phyloP scores from a whole-genome alignment of 1,284 basidiomycete genomes.

The Apiotrichum laibachii region DNA sequence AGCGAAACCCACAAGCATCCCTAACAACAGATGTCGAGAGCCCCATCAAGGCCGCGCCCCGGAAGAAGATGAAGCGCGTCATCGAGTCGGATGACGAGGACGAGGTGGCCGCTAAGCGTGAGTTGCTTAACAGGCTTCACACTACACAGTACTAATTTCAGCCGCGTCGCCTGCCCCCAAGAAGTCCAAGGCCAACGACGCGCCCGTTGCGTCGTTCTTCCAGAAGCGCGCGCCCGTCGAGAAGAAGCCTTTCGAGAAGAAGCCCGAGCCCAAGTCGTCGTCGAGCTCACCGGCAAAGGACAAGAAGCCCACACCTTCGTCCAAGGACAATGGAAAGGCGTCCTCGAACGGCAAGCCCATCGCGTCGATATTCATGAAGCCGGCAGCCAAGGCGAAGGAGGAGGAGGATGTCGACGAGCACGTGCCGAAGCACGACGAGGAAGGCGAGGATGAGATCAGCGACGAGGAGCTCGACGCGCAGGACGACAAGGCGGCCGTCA shows the following conservation, averaged over 20 bases:
- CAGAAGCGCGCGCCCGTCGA: slow-evolving; percentile 5
- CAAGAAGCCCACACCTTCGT: not conserved
- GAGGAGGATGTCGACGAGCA: slow-evolving; percentile 35
- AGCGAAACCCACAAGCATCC: not conserved
- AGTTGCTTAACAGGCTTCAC: not conserved
- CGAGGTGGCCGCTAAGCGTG: slow-evolving; percentile 28
- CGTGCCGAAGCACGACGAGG: slow-evolving; percentile 52
- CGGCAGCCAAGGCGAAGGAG: slow-evolving; percentile 28
- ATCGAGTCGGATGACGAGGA: slow-evolving; percentile 66
- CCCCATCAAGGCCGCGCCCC: slow-evolving; percentile 21
- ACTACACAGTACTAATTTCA: not conserved
- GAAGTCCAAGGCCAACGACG: slow-evolving; percentile 30
- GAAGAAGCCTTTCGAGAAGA: slow-evolving; percentile 1
- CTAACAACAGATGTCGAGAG: slow-evolving; percentile 27
- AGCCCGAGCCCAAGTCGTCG: not conserved
- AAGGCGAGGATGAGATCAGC: slow-evolving; percentile 48
- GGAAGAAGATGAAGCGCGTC: slow-evolving; percentile 60
- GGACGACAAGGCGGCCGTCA: slow-evolving; percentile 61
- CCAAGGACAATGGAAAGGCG: not conserved
- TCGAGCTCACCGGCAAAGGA: not conserved
- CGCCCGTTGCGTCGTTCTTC: slow-evolving; percentile 31
- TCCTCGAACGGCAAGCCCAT: slow-evolving; percentile 41
- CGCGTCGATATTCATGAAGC: slow-evolving; percentile 51
- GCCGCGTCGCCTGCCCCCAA: slow-evolving; percentile 37
- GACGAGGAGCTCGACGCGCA: slow-evolving; percentile 55